phyloP scores from a whole-genome alignment of 1,284 basidiomycete genomes.

The Salmacisia buchloeana region DNA sequence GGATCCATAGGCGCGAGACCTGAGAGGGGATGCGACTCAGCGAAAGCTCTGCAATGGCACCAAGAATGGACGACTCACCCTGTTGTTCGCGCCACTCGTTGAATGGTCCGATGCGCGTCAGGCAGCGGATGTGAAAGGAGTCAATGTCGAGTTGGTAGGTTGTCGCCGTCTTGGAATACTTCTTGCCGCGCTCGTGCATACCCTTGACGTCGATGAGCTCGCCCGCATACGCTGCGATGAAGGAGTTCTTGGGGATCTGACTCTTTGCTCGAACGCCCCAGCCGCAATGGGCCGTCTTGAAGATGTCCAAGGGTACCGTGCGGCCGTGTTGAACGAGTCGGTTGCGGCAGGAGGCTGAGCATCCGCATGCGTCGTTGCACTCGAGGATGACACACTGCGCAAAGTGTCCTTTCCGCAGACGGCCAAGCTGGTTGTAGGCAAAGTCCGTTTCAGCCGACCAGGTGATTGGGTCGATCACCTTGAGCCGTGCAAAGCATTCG shows the following conservation, averaged over 20 bases:
- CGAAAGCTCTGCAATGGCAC: slow-evolving; percentile 46
- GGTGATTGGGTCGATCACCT: slow-evolving; percentile 5
- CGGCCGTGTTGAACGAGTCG: slow-evolving; percentile 78
- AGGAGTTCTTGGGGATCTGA: slow-evolving; percentile 63
- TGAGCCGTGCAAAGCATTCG: slow-evolving; percentile 18
- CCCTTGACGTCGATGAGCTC: slow-evolving; percentile 69
- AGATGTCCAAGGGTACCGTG: slow-evolving; percentile 52
- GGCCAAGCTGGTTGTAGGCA: slow-evolving; percentile 22
- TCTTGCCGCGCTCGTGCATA: slow-evolving; percentile 62
- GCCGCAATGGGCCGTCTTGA: slow-evolving; percentile 66
- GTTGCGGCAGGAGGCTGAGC: slow-evolving; percentile 73
- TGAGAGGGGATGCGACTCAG: slow-evolving; percentile 51
- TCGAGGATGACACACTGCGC: slow-evolving; percentile 66
- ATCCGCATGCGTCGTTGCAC: slow-evolving; percentile 75
- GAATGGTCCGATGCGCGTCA: slow-evolving; percentile 73
- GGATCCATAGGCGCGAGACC: slow-evolving; percentile 34
- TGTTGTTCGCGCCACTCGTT: slow-evolving; percentile 67
- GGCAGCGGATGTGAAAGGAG: slow-evolving; percentile 49
- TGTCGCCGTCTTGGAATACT: slow-evolving; percentile 64
- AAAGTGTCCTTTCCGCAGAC: slow-evolving; percentile 9
- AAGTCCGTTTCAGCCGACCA: slow-evolving; percentile 5
- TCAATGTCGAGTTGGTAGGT: slow-evolving; percentile 83
- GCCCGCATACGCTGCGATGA: slow-evolving; percentile 76
- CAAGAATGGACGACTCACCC: slow-evolving; percentile 10
- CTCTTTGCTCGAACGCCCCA: slow-evolving; percentile 45